Evolutionary conservation across 768 basidiomycete genomes (phyloP), one percentile per base, ranked within the genome.

Genomic region (Candolleomyces aberdarensis): DNA sequence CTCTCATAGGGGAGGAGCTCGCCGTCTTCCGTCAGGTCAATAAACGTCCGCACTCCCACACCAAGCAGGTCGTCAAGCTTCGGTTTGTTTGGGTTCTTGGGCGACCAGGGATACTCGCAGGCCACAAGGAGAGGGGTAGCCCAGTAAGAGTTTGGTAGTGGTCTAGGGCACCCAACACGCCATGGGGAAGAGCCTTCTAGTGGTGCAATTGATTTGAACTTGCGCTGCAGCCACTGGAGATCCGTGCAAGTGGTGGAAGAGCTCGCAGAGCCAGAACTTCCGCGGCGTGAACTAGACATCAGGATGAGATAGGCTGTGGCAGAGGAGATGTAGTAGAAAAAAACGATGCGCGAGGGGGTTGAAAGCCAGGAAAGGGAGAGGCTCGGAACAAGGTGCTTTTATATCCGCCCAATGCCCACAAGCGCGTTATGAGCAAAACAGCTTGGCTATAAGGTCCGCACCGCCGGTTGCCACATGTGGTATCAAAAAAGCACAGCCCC

Each of bases 71-170:
- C 83, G 74, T 91, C 89, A 63, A 92, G 81, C 67, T 92, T 91
- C 63, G 88, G 87, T 58, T 78, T 79, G 62, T 77, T 71, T 8
- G 79, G 74, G 71, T 81, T 77, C 61, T 79, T 81, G 4, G 87
- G 88, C 17, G 83, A 75, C 85, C 87, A 92, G 1, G 90, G 90
- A 71, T 91, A 92, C 68, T 92, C 91, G 81, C 89, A 91, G 0
- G 90, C 91, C 57, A 91, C 79, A 40, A 92, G 81, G 11, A 78
- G 73, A 0, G 85, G 80, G 0, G 89, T 91, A 0, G 89, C 90
- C 91, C 91, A 92, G 76, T 92, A 92, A 0, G 87, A 89, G 73
- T 92, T 92, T n/a, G 88, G 88, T 68, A 92, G 85, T 31, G 90
- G 90, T 0, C 87, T 84, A 3, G 76, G 67, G 52, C 55, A 61